A percentile compares a stretch with the other conserved stretches of the same genome.
These are phyloP conservation scores for Candolleomyces eurysporus DNA, from an alignment of 768 basidiomycete genomes.

Conservation along the genomic window DNA sequence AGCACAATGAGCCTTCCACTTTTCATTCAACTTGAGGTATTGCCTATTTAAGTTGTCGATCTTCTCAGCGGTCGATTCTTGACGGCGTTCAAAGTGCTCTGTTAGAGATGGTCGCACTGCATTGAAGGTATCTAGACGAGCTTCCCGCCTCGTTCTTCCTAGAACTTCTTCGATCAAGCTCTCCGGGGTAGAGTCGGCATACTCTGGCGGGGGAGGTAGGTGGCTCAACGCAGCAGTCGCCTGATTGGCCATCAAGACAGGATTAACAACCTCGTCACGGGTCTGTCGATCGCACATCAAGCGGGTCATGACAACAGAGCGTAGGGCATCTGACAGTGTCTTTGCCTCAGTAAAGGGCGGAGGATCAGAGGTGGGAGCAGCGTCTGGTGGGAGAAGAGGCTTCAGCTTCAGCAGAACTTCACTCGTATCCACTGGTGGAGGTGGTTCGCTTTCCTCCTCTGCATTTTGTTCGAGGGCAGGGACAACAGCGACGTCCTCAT, in stretches of 20 bases:
- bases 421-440: not conserved
- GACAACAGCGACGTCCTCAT: too few relatives aligned
- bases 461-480: too few relatives aligned
- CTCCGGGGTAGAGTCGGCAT: conserved; percentile 33
- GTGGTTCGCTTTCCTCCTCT: not conserved
- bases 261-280: conserved; percentile 58
- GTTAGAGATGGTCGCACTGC: conserved; percentile 48
- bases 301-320: conserved; percentile 60
- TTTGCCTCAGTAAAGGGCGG: conserved; percentile 39
- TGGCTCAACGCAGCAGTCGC: conserved; percentile 23
- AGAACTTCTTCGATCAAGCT: conserved; percentile 48
- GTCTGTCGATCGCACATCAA: conserved; percentile 59
- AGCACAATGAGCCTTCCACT: conserved; percentile 72
- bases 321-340: conserved; percentile 58
- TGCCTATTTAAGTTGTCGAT: conserved; percentile 55
- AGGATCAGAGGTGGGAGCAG: conserved; percentile 24
- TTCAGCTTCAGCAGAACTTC: not conserved
- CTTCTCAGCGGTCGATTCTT: conserved; percentile 52
- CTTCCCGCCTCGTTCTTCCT: conserved; percentile 30
- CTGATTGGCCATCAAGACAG: conserved; percentile 61
- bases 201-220: conserved; percentile 29
- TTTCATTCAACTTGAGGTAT: conserved; percentile 65
- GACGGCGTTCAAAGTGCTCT: conserved; percentile 53
- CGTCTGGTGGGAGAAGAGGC: conserved; percentile 4
- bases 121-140: conserved; percentile 35